phyloP scores from a whole-genome alignment of 768 basidiomycete species.

The Suillus occidentalis region DNA sequence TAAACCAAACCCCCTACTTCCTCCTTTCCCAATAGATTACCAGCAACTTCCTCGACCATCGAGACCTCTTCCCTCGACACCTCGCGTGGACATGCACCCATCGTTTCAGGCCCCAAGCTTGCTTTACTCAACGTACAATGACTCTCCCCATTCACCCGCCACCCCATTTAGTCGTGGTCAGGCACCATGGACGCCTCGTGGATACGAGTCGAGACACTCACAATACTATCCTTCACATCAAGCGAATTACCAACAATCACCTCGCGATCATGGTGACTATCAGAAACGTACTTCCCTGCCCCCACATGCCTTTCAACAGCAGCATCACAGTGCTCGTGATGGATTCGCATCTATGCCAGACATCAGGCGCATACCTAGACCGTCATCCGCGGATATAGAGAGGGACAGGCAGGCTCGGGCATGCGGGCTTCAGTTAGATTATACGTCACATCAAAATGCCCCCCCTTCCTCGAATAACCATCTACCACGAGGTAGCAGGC shows the following conservation, averaged over 20 bases:
- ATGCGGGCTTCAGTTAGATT: slow-evolving; percentile 15
- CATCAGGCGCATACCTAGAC: slow-evolving; percentile 16
- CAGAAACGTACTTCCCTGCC: slow-evolving; percentile 17
- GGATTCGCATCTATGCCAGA: slow-evolving; percentile 22
- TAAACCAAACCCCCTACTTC: slow-evolving; percentile 9
- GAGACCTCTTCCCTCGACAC: slow-evolving; percentile 10
- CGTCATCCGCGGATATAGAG: slow-evolving; percentile 29
- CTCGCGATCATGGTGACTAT: slow-evolving; percentile 13
- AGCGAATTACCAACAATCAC: slow-evolving; percentile 12
- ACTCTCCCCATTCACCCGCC: slow-evolving; percentile 25
- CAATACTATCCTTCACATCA: slow-evolving; percentile 15
- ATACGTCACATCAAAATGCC: not conserved
- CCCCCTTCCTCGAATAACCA: slow-evolving; percentile 4
- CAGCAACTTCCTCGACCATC: slow-evolving; percentile 5
- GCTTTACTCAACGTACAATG: slow-evolving; percentile 16
- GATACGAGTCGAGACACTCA: slow-evolving; percentile 8
- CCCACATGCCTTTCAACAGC: slow-evolving; percentile 13
- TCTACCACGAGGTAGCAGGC: not conserved
- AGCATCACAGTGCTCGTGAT: slow-evolving; percentile 16
- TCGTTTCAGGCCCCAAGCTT: slow-evolving; percentile 18
- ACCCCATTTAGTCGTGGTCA: slow-evolving; percentile 13
- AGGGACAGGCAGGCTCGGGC: slow-evolving; percentile 30
- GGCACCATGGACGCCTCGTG: slow-evolving; percentile 23
- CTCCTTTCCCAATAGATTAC: slow-evolving; percentile 9
- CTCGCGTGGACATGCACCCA: slow-evolving; percentile 12